A percentile compares a stretch with the other conserved stretches of the same genome.
Conservation (phyloP, 345 rosid species). For the Hibiscus tridactylites region DNA sequence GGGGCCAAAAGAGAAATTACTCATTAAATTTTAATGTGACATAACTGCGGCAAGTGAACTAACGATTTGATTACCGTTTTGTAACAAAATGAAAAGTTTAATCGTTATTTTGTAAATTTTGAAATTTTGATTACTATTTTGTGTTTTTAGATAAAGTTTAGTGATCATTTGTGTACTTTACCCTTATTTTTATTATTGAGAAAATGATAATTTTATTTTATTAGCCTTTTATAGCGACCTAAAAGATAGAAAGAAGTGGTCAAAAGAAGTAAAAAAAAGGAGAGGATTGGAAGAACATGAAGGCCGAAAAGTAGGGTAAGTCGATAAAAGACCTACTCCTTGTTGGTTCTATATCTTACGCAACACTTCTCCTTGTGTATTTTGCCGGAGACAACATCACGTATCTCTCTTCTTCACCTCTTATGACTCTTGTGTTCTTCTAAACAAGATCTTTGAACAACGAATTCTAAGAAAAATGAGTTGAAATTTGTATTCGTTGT, state of each 20-base stretch:
- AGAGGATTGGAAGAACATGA: neutral
- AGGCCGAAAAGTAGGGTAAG: neutral
- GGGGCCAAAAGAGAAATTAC: too few species aligned
- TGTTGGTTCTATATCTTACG: neutral
- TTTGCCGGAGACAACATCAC: neutral
- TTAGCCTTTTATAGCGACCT: neutral
- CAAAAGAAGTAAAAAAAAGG: neutral
- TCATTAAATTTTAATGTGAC: too few species aligned
- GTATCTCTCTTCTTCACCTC: neutral
- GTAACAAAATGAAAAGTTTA: too few species aligned
- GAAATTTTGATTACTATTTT: too few species aligned
- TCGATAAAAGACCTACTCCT: neutral
- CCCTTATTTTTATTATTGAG: too few species aligned
- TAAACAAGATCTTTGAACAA: neutral
- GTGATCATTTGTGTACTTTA: too few species aligned
- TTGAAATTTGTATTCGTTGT: neutral
- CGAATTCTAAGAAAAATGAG: neutral
- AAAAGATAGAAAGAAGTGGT: slow-evolving; percentile 5
- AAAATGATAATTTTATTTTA: too few species aligned
- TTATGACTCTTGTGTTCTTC: neutral
- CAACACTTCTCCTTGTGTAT: neutral
- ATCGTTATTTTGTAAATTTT: too few species aligned
- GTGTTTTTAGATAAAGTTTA: too few species aligned
- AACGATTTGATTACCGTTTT: too few species aligned
- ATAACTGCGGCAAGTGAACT: too few species aligned